A percentile compares a stretch with the other conserved stretches of the same genome.
phyloP scores from a whole-genome alignment of 2,329 filamentous ascomycete genomes.

The Penicillium sp. region DNA sequence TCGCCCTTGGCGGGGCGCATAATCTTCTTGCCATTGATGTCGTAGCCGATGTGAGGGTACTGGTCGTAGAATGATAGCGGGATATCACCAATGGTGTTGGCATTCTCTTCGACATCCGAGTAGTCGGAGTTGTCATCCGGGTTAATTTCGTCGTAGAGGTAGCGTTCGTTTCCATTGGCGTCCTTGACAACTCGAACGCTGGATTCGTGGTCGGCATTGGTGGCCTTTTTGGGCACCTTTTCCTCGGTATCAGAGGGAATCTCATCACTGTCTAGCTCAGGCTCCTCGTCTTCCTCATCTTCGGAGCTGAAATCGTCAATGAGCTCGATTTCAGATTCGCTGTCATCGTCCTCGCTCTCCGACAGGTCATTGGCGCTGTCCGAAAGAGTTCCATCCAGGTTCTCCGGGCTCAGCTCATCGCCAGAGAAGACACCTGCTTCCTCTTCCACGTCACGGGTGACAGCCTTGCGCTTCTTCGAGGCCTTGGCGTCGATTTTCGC shows the following conservation, averaged over 20 bases:
- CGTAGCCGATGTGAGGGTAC: conserved; percentile 97
- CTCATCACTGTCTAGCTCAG: conserved; percentile 51
- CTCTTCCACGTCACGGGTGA: conserved; percentile 53
- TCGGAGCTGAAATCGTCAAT: conserved; percentile 54
- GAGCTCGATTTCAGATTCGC: conserved; percentile 53
- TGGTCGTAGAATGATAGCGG: conserved; percentile 93
- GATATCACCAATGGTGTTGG: conserved; percentile 94
- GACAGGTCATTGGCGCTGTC: conserved; percentile 43
- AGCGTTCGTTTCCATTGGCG: conserved; percentile 86
- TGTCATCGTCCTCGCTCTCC: conserved; percentile 36
- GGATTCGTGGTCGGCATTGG: conserved; percentile 32
- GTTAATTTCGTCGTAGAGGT: conserved; percentile 90
- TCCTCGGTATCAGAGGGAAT: conserved; percentile 48
- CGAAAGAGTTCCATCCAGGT: conserved; percentile 44
- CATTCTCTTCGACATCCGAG: conserved; percentile 72
- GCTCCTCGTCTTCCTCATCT: conserved; percentile 51
- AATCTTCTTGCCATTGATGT: conserved; percentile 98
- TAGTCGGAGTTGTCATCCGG: conserved; percentile 96
- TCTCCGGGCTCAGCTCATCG: conserved; percentile 54
- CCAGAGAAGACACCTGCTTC: conserved; percentile 55
- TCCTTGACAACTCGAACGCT: conserved; percentile 68
- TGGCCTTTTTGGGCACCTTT: conserved; percentile 38
- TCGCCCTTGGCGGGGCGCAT: conserved; percentile 93
- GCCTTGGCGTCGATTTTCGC: conserved; percentile 38
- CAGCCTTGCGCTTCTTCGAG: conserved; percentile 65